A percentile compares a stretch with the other conserved stretches of the same genome.
Evolutionary conservation across 2,329 filamentous ascomycete genomes (phyloP).

Genomic region (Epichloe sp.): DNA sequence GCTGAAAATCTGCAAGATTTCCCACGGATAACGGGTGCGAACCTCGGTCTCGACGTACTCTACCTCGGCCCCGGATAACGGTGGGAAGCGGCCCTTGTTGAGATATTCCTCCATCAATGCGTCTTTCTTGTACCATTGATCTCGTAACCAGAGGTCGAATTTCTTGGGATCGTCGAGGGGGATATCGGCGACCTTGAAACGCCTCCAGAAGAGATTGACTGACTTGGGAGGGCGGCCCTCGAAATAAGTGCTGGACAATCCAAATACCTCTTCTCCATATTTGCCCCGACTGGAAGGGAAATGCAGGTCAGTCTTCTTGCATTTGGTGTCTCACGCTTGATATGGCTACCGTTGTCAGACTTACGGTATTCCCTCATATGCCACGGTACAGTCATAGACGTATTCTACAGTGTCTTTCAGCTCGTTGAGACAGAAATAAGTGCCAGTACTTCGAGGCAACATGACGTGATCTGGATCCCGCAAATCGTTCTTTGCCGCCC

Average conservation of each 20-base stretch:
- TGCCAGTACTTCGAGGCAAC: slow-evolving; percentile 67
- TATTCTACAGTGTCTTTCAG: slow-evolving; percentile 64
- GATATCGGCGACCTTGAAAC: slow-evolving; percentile 69
- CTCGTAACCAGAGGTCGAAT: slow-evolving; percentile 76
- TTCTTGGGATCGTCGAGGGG: slow-evolving; percentile 54
- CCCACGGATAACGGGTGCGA: slow-evolving; percentile 37
- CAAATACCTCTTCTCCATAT: slow-evolving; percentile 86
- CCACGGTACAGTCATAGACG: slow-evolving; percentile 86
- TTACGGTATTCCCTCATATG: slow-evolving; percentile 87
- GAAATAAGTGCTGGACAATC: slow-evolving; percentile 74
- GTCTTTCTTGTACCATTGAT: slow-evolving; percentile 89
- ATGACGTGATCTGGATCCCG: slow-evolving; percentile 62
- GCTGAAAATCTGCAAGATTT: slow-evolving; percentile 41
- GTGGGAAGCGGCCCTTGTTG: slow-evolving; percentile 66
- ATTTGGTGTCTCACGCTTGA: neutral
- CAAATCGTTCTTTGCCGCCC: slow-evolving; percentile 64
- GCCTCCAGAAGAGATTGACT: slow-evolving; percentile 93
- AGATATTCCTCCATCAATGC: slow-evolving; percentile 73
- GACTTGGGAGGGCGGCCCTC: slow-evolving; percentile 83
- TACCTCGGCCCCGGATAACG: slow-evolving; percentile 38
- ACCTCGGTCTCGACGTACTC: slow-evolving; percentile 46
- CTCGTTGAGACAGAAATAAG: slow-evolving; percentile 67
- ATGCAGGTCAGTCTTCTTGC: slow-evolving; percentile 4
- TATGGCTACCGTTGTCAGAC: slow-evolving; percentile 24
- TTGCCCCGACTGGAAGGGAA: slow-evolving; percentile 46